Conservation (phyloP, 352 stramenopile species). For the Pythium utonaiense region DNA sequence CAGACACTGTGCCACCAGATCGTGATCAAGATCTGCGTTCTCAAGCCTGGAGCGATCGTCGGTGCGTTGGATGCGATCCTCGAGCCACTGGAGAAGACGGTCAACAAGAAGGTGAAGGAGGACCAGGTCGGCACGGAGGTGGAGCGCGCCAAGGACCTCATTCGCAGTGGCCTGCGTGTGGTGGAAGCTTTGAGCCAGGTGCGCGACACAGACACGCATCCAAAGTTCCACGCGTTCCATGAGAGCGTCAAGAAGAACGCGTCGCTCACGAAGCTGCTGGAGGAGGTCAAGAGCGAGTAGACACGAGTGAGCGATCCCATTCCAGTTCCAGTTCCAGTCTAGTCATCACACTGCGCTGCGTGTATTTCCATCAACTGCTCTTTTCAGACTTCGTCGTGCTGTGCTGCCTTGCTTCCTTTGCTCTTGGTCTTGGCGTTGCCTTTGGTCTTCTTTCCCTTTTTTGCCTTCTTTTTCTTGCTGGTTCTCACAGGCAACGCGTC, state of each 20-base stretch:
- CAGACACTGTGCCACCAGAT: conserved; percentile 97
- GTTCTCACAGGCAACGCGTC: conserved; percentile 3
- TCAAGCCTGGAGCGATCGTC: conserved; percentile 81
- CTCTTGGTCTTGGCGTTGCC: conserved; percentile 8
- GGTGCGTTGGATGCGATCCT: conserved; percentile 88
- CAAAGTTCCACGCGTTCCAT: conserved; percentile 60
- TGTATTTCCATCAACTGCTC: conserved; percentile 2
- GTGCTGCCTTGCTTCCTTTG: conserved; percentile 11
- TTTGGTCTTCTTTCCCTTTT: conserved; percentile 13
- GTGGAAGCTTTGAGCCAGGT: conserved; percentile 75
- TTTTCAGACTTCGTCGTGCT: conserved; percentile 35
- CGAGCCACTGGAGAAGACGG: conserved; percentile 92
- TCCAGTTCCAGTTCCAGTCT: conserved; percentile 16
- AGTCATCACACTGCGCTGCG: not conserved
- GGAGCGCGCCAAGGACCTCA: conserved; percentile 95
- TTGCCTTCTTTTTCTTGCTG: conserved; percentile 18
- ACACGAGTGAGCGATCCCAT: not conserved
- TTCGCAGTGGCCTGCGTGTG: conserved; percentile 92
- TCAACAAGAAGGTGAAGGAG: conserved; percentile 95
- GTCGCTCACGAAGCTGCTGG: conserved; percentile 50
- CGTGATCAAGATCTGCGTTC: conserved; percentile 91
- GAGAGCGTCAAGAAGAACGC: conserved; percentile 70
- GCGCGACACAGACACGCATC: conserved; percentile 68
- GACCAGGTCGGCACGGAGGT: conserved; percentile 94
- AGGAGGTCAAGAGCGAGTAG: conserved; percentile 62